Evolutionary conservation across 768 basidiomycete species (phyloP).

Genomic region (Tremella yokohamensis): DNA sequence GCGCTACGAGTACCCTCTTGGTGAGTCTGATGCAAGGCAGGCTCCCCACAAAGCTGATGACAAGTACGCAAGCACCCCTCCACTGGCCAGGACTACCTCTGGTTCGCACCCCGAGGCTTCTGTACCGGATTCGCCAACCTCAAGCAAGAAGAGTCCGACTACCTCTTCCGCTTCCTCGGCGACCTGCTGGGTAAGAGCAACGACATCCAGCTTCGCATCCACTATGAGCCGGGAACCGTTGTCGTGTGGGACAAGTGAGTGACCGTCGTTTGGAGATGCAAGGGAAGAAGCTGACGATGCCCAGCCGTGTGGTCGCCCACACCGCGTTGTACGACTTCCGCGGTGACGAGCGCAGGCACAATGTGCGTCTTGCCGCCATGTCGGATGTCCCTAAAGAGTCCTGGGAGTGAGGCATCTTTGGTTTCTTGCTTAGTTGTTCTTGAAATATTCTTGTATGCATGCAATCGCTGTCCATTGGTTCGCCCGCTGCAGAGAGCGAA

Average conservation of each 20-base stretch:
- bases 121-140: conserved; percentile 7
- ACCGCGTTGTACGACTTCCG: conserved; percentile 50
- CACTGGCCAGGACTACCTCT: conserved; percentile 63
- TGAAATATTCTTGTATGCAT: no score
- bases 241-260: conserved; percentile 57
- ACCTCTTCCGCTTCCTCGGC: conserved; percentile 12
- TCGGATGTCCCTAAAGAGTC: conserved; percentile 55
- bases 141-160: conserved; percentile 23
- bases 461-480: no score
- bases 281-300: conserved; percentile 52
- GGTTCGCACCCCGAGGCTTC: conserved; percentile 46
- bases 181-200: conserved; percentile 17
- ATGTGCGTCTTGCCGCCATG: conserved; percentile 57
- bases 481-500: no score
- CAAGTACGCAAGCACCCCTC: conserved; percentile 60
- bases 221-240: conserved; percentile 58
- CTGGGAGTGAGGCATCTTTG: not conserved
- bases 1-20: not conserved
- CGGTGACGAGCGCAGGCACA: conserved; percentile 53
- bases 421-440: no score
- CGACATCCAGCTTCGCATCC: conserved; percentile 53
- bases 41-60: no score
- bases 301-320: no score
- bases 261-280: conserved; percentile 56
- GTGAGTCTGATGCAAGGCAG: no score